These are phyloP conservation scores for Entomortierella chlamydospora DNA, from an alignment of 192 early-diverging fungal genomes.

Conservation along the genomic window DNA sequence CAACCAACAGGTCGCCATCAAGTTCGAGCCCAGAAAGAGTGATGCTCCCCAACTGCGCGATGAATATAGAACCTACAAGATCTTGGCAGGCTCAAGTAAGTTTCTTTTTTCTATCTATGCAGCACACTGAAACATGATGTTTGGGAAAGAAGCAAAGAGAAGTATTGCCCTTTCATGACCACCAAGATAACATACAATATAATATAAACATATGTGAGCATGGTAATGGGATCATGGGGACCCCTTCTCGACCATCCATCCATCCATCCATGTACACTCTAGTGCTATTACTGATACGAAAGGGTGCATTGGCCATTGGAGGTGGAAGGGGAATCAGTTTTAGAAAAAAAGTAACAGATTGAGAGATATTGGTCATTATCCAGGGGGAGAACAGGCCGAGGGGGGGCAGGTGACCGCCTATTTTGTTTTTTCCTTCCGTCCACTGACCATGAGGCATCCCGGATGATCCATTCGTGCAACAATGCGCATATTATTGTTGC, in stretches of 20 bases:
- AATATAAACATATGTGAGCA: too few relatives aligned
- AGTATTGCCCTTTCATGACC: too few relatives aligned
- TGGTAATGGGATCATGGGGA: slow-evolving; percentile 20
- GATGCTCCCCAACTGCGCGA: slow-evolving; percentile 97
- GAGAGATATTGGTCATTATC: not conserved
- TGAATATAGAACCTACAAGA: slow-evolving; percentile 95
- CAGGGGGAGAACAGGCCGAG: too few relatives aligned
- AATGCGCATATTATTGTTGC: not conserved
- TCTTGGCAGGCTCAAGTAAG: slow-evolving; percentile 79
- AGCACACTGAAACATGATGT: too few relatives aligned
- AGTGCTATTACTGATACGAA: not conserved
- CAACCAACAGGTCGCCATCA: slow-evolving; percentile 95
- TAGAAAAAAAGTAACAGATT: not conserved
- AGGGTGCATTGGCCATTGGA: too few relatives aligned
- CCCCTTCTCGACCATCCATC: slow-evolving; percentile 12
- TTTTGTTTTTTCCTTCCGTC: not conserved
- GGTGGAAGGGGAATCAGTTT: not conserved
- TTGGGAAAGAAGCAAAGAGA: too few relatives aligned
- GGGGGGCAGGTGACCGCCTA: slow-evolving; percentile 1
- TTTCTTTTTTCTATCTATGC: slow-evolving; percentile 14
- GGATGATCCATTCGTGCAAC: not conserved
- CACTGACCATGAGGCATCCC: not conserved
- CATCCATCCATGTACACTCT: not conserved
- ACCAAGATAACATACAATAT: too few relatives aligned
- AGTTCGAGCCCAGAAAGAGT: slow-evolving; percentile 94